Evolutionary conservation across 2,329 filamentous ascomycete genomes (phyloP).

Genomic region (Cryphonectria nitschkei): DNA sequence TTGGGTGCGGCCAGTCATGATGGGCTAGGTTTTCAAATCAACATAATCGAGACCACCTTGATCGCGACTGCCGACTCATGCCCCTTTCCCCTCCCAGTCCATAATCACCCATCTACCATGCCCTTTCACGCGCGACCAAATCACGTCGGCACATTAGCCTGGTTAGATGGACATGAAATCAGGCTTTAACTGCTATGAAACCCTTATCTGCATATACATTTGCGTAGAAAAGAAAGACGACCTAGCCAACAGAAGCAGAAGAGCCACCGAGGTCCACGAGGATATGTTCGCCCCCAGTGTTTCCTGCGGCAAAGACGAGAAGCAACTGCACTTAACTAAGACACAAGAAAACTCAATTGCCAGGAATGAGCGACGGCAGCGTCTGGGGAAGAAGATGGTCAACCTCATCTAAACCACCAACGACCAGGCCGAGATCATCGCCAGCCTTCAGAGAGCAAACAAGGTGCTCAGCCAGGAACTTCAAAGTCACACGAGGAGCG

Average conservation of each 20-base stretch:
- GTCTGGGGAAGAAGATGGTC: neutral
- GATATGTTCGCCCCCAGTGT: neutral
- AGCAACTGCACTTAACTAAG: neutral
- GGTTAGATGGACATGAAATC: neutral
- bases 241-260: too few relatives aligned
- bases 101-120: neutral
- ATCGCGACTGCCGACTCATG: neutral
- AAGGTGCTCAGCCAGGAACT: slow-evolving; percentile 28
- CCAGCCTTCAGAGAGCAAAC: slow-evolving; percentile 19
- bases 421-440: slow-evolving; percentile 13
- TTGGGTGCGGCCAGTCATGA: neutral
- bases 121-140: neutral
- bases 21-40: neutral
- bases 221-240: neutral
- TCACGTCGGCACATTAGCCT: neutral
- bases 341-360: neutral
- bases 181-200: neutral
- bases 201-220: neutral
- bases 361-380: neutral
- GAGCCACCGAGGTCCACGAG: neutral
- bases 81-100: neutral
- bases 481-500: neutral
- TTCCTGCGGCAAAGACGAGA: neutral
- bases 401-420: slow-evolving; percentile 1
- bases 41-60: neutral